Evolutionary conservation across 345 rosid genomes (phyloP).

Genomic region (Eucalyptus grandis): DNA sequence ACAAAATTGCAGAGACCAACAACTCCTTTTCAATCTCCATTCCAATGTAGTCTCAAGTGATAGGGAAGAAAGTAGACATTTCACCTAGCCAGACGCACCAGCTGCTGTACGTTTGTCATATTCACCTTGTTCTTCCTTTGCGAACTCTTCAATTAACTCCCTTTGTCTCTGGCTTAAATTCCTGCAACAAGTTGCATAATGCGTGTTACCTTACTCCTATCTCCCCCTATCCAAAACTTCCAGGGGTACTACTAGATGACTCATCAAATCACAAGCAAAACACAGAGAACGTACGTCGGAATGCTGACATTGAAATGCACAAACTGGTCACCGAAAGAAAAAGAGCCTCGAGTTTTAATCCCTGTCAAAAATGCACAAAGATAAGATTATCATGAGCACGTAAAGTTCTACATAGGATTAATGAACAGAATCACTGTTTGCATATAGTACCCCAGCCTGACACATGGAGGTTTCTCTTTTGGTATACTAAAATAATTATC

Average conservation of each 20-base stretch:
- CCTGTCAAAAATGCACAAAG: constrained; percentile 20
- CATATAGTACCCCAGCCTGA: neutral
- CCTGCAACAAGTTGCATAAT: constrained; percentile 17
- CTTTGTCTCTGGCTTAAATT: constrained; percentile 75
- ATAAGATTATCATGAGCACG: neutral
- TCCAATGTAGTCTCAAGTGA: neutral
- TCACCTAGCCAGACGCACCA: constrained; percentile 44
- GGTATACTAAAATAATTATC: neutral
- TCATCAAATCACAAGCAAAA: neutral
- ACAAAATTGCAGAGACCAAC: neutral
- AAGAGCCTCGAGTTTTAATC: constrained; percentile 67
- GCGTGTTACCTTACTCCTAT: neutral
- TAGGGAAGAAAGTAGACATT: neutral
- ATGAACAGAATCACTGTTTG: neutral
- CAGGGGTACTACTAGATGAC: neutral
- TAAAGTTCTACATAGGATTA: neutral
- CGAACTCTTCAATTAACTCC: constrained; percentile 82
- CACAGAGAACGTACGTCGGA: constrained; percentile 48
- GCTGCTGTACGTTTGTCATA: constrained; percentile 55
- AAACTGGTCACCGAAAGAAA: constrained; percentile 72
- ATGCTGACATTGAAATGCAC: constrained; percentile 93
- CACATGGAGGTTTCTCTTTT: neutral
- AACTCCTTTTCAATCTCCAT: neutral
- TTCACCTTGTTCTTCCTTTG: constrained; percentile 87
- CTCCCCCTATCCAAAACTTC: neutral